phyloP scores from a whole-genome alignment of 257 asterid genomes.

The Primulina eburnea region DNA sequence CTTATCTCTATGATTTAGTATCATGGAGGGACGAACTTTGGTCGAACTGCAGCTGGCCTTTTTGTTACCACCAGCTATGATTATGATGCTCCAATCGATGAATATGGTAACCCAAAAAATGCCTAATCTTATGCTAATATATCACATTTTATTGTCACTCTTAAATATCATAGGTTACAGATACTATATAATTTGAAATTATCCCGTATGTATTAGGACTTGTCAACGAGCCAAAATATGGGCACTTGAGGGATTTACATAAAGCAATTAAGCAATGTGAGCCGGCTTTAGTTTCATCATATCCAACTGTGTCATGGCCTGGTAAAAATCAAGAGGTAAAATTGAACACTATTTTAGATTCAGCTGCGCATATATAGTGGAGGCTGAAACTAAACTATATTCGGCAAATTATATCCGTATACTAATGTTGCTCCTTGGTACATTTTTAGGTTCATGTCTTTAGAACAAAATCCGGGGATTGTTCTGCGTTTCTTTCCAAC shows the following conservation, averaged over 20 bases:
- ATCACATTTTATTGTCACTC: not conserved
- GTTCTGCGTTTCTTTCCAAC: conserved; percentile 86
- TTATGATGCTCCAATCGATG: conserved; percentile 89
- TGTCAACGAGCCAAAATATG: conserved; percentile 66
- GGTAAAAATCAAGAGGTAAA: conserved; percentile 84
- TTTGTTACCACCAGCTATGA: conserved; percentile 86
- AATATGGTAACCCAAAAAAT: conserved; percentile 57
- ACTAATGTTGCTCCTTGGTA: conserved; percentile 10
- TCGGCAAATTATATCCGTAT: not conserved
- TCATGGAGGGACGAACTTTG: conserved; percentile 93
- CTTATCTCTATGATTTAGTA: conserved; percentile 45
- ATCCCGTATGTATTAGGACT: conserved; percentile 44
- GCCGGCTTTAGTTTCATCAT: conserved; percentile 80
- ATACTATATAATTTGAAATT: not conserved
- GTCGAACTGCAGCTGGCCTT: conserved; percentile 74
- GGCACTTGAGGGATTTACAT: conserved; percentile 82
- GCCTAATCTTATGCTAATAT: not conserved
- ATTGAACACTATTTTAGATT: not conserved
- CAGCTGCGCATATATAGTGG: not conserved
- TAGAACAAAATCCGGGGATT: conserved; percentile 65
- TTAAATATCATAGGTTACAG: no score
- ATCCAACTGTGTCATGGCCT: conserved; percentile 74
- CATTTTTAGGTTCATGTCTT: conserved; percentile 67
- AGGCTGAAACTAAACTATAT: not conserved
- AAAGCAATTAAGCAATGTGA: conserved; percentile 85